Percentiles rank a stretch among this genome's conserved stretches.
phyloP scores from a whole-genome alignment of 2,329 filamentous ascomycete species.

The Aspergillus brunneoviolaceus region DNA sequence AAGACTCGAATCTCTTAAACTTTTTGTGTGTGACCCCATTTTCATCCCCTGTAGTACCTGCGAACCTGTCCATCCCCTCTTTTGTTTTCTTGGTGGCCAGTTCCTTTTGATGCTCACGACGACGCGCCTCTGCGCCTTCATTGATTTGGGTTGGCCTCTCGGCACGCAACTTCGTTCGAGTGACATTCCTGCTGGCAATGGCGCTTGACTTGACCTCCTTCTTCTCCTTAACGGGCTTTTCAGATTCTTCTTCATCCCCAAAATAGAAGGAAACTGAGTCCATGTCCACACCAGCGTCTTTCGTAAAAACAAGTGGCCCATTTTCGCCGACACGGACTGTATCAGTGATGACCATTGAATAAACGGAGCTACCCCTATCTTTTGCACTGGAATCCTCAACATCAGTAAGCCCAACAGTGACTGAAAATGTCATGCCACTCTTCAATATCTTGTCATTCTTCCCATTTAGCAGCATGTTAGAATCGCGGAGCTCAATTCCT shows the following conservation, averaged over 20 bases:
- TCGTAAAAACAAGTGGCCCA: conserved; percentile 79
- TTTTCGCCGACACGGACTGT: conserved; percentile 79
- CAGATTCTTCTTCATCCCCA: conserved; percentile 84
- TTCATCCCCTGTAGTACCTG: conserved; percentile 77
- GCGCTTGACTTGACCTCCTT: conserved; percentile 81
- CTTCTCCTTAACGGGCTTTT: conserved; percentile 76
- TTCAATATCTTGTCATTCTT: conserved; percentile 83
- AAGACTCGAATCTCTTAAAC: conserved; percentile 98
- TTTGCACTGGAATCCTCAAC: conserved; percentile 83
- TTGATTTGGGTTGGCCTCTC: conserved; percentile 86
- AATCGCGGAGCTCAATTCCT: conserved; percentile 86
- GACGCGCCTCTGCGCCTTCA: conserved; percentile 82
- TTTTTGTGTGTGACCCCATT: conserved; percentile 95
- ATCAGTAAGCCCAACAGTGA: conserved; percentile 87
- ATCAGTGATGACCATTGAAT: conserved; percentile 87
- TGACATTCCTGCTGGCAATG: conserved; percentile 92
- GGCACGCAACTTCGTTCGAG: conserved; percentile 85
- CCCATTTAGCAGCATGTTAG: conserved; percentile 76
- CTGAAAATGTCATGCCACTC: conserved; percentile 94
- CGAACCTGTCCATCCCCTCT: conserved; percentile 80
- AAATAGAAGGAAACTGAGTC: conserved; percentile 98
- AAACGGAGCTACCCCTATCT: conserved; percentile 84
- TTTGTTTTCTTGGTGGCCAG: conserved; percentile 83
- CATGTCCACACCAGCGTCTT: conserved; percentile 84
- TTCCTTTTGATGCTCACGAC: conserved; percentile 90